Evolutionary conservation across 805 yeast genomes (phyloP).

Genomic region (Candida sanyiensis): DNA sequence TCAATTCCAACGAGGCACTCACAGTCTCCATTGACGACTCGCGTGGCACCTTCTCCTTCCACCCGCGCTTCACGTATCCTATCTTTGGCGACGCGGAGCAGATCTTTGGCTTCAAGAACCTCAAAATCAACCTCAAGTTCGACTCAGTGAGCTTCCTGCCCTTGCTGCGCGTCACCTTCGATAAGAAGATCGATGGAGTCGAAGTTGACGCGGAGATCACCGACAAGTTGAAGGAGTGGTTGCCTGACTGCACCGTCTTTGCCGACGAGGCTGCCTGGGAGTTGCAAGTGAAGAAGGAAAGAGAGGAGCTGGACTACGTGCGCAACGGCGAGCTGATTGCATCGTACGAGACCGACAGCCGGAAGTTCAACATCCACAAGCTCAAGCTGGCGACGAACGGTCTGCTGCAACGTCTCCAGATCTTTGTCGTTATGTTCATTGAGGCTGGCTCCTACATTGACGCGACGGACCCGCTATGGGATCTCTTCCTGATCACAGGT

Average conservation of each 20-base stretch:
- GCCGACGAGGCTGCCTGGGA: constrained; percentile 70
- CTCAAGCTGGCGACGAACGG: constrained; percentile 29
- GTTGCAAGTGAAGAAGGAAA: constrained; percentile 45
- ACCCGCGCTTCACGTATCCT: constrained; percentile 85
- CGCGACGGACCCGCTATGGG: constrained; percentile 72
- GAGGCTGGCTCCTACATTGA: constrained; percentile 94
- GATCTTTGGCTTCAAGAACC: constrained; percentile 74
- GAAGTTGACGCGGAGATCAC: constrained; percentile 44
- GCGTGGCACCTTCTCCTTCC: constrained; percentile 55
- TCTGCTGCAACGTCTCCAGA: constrained; percentile 56
- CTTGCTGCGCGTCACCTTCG: constrained; percentile 54
- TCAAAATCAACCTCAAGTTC: constrained; percentile 61
- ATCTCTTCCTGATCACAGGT: constrained; percentile 50
- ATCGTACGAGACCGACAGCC: constrained; percentile 32
- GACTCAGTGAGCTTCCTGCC: constrained; percentile 74
- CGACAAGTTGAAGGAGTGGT: constrained; percentile 44
- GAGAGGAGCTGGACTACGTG: constrained; percentile 11
- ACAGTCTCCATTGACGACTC: constrained; percentile 55
- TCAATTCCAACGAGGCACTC: constrained; percentile 63
- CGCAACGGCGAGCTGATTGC: constrained; percentile 25
- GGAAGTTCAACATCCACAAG: constrained; percentile 47
- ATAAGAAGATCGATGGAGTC: constrained; percentile 49
- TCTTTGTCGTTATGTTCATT: constrained; percentile 76
- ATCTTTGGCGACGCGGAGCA: constrained; percentile 89
- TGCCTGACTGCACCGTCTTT: constrained; percentile 57